Conservation (phyloP, 306 rosid genomes). For the Pyrus communis region DNA sequence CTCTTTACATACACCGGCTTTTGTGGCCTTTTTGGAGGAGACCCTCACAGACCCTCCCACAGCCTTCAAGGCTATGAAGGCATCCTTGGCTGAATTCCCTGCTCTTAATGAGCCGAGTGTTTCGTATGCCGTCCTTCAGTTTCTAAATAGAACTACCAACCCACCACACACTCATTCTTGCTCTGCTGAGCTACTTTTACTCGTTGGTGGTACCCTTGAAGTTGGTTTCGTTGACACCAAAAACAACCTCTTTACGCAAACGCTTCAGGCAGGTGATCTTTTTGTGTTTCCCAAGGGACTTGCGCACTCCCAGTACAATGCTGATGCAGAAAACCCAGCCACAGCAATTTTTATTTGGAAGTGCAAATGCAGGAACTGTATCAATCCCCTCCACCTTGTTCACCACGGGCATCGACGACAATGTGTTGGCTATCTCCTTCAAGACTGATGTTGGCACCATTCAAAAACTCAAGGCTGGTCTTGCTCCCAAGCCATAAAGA, state of each 20-base stretch:
- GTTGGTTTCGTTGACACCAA: not conserved
- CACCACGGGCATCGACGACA: conserved; percentile 24
- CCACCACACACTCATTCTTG: not conserved
- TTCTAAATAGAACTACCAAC: not conserved
- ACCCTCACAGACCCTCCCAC: not conserved
- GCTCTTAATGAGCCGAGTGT: not conserved
- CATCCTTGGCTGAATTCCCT: not conserved
- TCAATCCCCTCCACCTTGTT: conserved; percentile 37
- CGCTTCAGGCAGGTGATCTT: not conserved
- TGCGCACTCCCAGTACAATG: conserved; percentile 23
- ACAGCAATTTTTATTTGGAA: conserved; percentile 34
- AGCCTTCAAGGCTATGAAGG: not conserved
- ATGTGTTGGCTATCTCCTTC: conserved; percentile 41
- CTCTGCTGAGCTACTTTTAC: not conserved
- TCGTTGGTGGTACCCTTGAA: not conserved
- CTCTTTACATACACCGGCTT: conserved; percentile 19
- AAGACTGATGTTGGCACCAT: conserved; percentile 23
- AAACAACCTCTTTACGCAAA: not conserved
- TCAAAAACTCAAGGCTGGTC: conserved; percentile 33
- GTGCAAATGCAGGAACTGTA: conserved; percentile 36
- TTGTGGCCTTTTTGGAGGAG: not conserved
- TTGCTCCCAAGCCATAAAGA: conserved; percentile 23
- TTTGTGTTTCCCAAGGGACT: conserved; percentile 4
- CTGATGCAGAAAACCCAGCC: not conserved
- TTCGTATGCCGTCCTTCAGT: not conserved